phyloP scores from a whole-genome alignment of 441 rosid genomes.

The Melastoma candidum region DNA sequence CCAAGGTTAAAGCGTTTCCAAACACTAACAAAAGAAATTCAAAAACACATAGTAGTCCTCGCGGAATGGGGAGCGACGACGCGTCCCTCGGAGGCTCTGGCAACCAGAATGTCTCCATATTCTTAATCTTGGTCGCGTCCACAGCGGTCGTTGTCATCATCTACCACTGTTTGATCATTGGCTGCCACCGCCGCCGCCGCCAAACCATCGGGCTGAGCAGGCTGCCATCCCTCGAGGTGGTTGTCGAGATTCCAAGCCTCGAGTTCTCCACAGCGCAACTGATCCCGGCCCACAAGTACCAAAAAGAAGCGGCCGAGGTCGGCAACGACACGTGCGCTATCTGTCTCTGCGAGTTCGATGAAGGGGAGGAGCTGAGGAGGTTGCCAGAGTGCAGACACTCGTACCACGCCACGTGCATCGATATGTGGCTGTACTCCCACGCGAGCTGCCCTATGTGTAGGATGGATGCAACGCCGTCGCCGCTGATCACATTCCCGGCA shows the following conservation, averaged over 20 bases:
- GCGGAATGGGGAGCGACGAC: constrained; percentile 14
- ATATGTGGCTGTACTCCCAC: constrained; percentile 33
- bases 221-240: neutral
- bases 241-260: neutral
- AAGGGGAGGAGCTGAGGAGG: constrained; percentile 28
- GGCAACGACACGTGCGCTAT: constrained; percentile 23
- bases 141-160: constrained; percentile 25
- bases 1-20: too few relatives aligned
- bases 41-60: too few relatives aligned
- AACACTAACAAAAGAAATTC: too few relatives aligned
- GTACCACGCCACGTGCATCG: constrained; percentile 30
- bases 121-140: constrained; percentile 22
- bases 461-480: constrained; percentile 22
- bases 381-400: constrained; percentile 31
- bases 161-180: constrained; percentile 28
- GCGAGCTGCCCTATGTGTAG: constrained; percentile 29
- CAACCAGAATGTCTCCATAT: constrained; percentile 6
- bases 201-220: neutral
- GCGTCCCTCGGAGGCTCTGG: neutral
- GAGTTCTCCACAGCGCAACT: constrained; percentile 24
- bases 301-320: constrained; percentile 16
- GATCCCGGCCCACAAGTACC: constrained; percentile 29
- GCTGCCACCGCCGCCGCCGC: constrained; percentile 17
- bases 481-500: neutral
- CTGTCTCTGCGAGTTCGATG: constrained; percentile 28